These are phyloP conservation scores for Rhodosorus marinus DNA, from an alignment of 23 red algal species.

Conservation along the genomic window DNA sequence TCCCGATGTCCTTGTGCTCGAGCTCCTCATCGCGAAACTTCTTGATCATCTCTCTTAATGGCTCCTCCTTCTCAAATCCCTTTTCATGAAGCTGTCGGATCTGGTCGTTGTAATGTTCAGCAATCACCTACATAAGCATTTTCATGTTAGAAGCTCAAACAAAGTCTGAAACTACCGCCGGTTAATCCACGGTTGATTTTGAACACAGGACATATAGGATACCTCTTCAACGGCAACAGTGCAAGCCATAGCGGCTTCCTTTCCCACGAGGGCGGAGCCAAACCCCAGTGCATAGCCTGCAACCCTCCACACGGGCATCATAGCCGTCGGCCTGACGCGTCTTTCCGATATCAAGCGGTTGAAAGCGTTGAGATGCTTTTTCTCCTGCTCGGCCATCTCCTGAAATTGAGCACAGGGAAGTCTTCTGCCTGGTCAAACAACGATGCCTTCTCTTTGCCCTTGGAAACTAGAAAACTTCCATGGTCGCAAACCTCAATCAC, in stretches of 20 bases:
- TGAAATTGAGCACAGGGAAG: too few relatives aligned
- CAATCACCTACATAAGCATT: too few relatives aligned
- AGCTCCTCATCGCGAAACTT: slow-evolving; percentile 96
- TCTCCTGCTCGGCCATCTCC: slow-evolving; percentile 93
- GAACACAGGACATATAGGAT: too few relatives aligned
- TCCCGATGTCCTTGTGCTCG: slow-evolving; percentile 90
- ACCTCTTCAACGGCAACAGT: slow-evolving; percentile 96
- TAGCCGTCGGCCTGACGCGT: slow-evolving; percentile 69
- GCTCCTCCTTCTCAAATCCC: slow-evolving; percentile 26
- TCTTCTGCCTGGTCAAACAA: neutral
- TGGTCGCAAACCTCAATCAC: slow-evolving; percentile 45
- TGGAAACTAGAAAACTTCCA: neutral
- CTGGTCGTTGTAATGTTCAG: slow-evolving; percentile 92
- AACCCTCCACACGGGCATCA: slow-evolving; percentile 83
- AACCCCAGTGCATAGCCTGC: slow-evolving; percentile 76
- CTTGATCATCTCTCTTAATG: slow-evolving; percentile 36
- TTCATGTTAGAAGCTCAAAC: neutral
- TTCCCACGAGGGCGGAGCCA: slow-evolving; percentile 65
- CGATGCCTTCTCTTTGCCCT: neutral
- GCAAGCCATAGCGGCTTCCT: slow-evolving; percentile 94
- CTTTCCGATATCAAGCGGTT: slow-evolving; percentile 38
- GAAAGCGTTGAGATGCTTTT: slow-evolving; percentile 58
- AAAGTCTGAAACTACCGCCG: neutral
- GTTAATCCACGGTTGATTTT: neutral
- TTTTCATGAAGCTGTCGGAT: slow-evolving; percentile 41